Base-by-base conservation (phyloP, 2,329 filamentous ascomycete species). In the Magnaporthales sp. region DNA sequence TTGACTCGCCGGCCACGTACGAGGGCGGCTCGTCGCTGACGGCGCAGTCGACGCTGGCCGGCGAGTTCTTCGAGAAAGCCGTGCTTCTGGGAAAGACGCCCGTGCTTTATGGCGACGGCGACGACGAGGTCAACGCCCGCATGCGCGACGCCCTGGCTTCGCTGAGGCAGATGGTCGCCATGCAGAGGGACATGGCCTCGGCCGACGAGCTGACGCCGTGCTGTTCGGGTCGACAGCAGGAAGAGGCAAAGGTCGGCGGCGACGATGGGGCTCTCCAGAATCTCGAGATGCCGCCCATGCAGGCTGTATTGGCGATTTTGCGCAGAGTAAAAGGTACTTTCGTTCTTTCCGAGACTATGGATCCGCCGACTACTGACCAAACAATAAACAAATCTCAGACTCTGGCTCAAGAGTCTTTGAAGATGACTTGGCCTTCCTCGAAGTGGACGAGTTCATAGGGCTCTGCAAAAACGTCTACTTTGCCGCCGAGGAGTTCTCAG, bases 391-490 rank as follows among this genome's bases (percentile, higher is more conserved):
- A 1, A 29, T 4, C 22, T 6, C 58, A 61, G 60, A 62, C 4
- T 62, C 60, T 6, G 7, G 19, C 29, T 62, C 61, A 11, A 62
- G 27, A n/a, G 32, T 62, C 11, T 31, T 62, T 29, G 61, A 62
- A 6, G 32, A 32, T 29, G 61, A 62, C 61, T n/a, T 62, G n/a
- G 29, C 61, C 9, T 62, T 62, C 19, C 30, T 62, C 13, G 61
- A 62, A 2, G 31, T 31, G n/a, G 61, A 62, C 5, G 61, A 62
- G 61, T 62, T 62, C 24, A n/a, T 62, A 11, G 27, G 24, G 19
- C 30, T 62, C 19, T 62, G 61, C 61, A 62, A 29, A 31, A 62
- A 62, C 61, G 61, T 62, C 61, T 62, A 62, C 15, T 62, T 62
- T 31, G 32, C 30, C 61, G 19, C 61, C 29, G 61, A 62, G n/a